Base-by-base conservation (phyloP, 164 flowering plant species). In the Stephania cephalantha region DNA sequence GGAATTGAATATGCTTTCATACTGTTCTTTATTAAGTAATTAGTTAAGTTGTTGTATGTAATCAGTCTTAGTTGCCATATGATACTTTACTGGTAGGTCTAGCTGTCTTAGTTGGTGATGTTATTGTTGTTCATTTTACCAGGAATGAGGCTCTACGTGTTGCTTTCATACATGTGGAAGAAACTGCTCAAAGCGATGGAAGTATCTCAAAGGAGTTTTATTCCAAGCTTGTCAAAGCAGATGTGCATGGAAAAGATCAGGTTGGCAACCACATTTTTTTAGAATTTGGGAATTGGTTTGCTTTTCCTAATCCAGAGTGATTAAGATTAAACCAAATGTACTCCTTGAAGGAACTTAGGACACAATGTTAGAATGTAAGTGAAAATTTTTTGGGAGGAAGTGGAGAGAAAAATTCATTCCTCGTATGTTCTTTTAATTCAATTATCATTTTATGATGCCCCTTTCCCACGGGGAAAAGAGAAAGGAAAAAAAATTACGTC, bases 101-200 rank as follows among this genome's bases (percentile, higher is more conserved):
- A 15, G 6, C 1, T 55, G 22, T n/a, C 9, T 31, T 4, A 11
- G 17, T 55, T 55, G 63, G 58, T 8, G 30, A 20, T 63, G 29
- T 46, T 1, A 52, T 46, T 61, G 52, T 25, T 35, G 42, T 29
- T 22, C 72, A 25, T 46, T 70, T 53, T 76, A 17, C 76, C 76
- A 95, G 99, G 86, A 94, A 96, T 85, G 99, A 96, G 76, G 99
- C 97, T 31, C 98, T 96, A 82, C 91, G 99, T 68, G 98, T 96
- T 82, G 99, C 99, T 78, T 96, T 89, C 84, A 96, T 96, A 79
- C 98, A 96, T 72, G 87, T 80, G 71, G 99, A 93, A 77, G 99
- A 96, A 75, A 88, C 71, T 81, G 85, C 69, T 63, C 77, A 65
- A n/a, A 46, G 80, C 72, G 95, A 87, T 80, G 97, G 95, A 50